These are phyloP conservation scores for Leucocoprinus sp. DNA, from an alignment of 768 basidiomycete species.

Conservation along the genomic window DNA sequence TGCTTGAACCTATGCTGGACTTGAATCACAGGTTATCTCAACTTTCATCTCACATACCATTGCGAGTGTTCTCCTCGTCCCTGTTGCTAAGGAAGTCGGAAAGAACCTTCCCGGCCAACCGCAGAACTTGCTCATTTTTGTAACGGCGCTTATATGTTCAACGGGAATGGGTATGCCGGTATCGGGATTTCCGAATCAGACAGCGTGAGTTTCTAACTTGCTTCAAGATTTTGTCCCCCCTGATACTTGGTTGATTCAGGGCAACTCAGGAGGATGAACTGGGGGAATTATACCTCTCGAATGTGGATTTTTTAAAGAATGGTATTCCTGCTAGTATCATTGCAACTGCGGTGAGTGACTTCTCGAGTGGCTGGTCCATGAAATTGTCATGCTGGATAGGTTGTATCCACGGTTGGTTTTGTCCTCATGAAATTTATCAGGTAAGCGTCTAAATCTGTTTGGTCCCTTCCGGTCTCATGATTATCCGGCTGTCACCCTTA, in stretches of 20 bases:
- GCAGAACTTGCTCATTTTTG: conserved; percentile 81
- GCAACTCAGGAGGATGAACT: conserved; percentile 93
- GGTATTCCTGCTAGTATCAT: conserved; percentile 93
- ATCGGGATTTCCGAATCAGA: conserved; percentile 98
- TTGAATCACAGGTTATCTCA: conserved; percentile 63
- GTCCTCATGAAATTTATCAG: conserved; percentile 63
- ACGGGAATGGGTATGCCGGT: conserved; percentile 98
- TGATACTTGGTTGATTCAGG: too few relatives aligned
- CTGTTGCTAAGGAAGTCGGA: conserved; percentile 89
- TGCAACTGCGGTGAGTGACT: conserved; percentile 69
- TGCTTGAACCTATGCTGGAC: conserved; percentile 10
- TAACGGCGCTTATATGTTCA: conserved; percentile 88
- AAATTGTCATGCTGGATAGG: conserved; percentile 31
- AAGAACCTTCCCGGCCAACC: conserved; percentile 62
- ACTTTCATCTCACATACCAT: conserved; percentile 98
- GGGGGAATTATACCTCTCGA: conserved; percentile 78
- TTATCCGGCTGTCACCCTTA: not conserved
- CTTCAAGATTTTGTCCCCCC: too few relatives aligned
- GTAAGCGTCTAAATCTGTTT: conserved; percentile 32
- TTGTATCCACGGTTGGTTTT: conserved; percentile 82
- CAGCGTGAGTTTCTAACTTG: conserved; percentile 90
- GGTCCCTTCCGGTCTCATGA: not conserved
- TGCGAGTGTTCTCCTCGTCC: conserved; percentile 92
- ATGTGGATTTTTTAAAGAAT: conserved; percentile 87
- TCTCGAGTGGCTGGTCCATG: not conserved